Evolutionary conservation across 257 asterid genomes (phyloP), one percentile per base, ranked within the genome.

Genomic region (Solanum arcanum): DNA sequence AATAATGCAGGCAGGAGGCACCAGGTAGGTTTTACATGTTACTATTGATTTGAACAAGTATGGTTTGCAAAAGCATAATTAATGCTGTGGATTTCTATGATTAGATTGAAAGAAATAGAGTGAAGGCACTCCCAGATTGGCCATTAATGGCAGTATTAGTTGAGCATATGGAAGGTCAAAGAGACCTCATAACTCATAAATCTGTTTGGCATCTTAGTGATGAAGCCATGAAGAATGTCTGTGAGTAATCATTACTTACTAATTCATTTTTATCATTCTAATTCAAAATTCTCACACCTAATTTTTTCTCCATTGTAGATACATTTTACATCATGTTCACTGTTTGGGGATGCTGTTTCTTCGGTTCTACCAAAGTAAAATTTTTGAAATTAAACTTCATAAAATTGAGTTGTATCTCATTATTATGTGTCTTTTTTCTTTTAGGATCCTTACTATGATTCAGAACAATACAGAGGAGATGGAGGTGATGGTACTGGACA

Each of bases 401-500:
- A 20, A 20, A 60, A 42, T 60, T 3, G 12, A 77, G 62, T 25
- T 44, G 39, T 44, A 77, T 25, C 31, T 33, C 27, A 37, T 81
- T 44, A 47, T 23, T 33, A n/a, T 78, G 37, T 5, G 9, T 23
- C 70, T 83, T 37, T 37, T 37, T 33, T 33, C 0, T 74, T 66
- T 76, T 88, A 96, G 98, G 99, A 96, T 93, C 98, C 99, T 9
- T 96, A 64, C 90, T 95, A 95, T 91, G 98, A 95, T 86, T 95
- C 98, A 56, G 98, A 95, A 86, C 90, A 87, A 12, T 95, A 95
- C 52, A 94, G 98, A 77, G 91, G 91, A 90, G 98, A 94, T 90
- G 98, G 98, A 87, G 98, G 98, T 73, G 98, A 95, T 89, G 98
- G 98, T 31, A 92, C 94, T 80, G 98, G 98, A 46, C 98, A 95